Evolutionary conservation across 495 filamentous ascomycete species (phyloP).

Genomic region (Tuber melanosporum): DNA sequence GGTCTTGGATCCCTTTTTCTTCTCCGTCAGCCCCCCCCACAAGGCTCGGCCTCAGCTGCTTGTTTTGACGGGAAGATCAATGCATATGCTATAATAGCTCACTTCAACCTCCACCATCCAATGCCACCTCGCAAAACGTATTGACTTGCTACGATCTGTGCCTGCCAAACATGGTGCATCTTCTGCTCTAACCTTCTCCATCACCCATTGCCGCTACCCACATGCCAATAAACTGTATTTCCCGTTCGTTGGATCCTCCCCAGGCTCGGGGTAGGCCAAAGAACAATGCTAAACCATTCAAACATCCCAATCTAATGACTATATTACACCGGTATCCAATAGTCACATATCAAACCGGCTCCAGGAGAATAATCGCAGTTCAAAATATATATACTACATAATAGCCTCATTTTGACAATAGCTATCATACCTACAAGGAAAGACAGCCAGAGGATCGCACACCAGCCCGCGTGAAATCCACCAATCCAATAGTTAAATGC

Average conservation of each 20-base stretch:
- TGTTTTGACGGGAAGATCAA: not conserved
- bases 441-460: not conserved
- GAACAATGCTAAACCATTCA: not conserved
- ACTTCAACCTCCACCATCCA: not conserved
- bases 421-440: not conserved
- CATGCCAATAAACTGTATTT: not conserved
- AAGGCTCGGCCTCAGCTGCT: not conserved
- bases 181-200: not conserved
- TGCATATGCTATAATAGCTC: not conserved
- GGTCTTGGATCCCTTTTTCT: not conserved
- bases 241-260: not conserved
- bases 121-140: not conserved
- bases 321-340: not conserved
- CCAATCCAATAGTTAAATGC: not conserved
- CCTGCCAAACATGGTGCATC: not conserved
- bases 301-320: not conserved
- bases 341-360: not conserved
- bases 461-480: not conserved
- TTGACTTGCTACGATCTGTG: not conserved
- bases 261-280: not conserved
- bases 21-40: not conserved
- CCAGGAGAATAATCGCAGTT: not conserved
- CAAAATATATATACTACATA: not conserved
- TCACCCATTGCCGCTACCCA: not conserved
- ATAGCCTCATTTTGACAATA: not conserved